Conservation (phyloP, 176 grass and related monocot genomes). For the Puccinellia tenuiflora region DNA sequence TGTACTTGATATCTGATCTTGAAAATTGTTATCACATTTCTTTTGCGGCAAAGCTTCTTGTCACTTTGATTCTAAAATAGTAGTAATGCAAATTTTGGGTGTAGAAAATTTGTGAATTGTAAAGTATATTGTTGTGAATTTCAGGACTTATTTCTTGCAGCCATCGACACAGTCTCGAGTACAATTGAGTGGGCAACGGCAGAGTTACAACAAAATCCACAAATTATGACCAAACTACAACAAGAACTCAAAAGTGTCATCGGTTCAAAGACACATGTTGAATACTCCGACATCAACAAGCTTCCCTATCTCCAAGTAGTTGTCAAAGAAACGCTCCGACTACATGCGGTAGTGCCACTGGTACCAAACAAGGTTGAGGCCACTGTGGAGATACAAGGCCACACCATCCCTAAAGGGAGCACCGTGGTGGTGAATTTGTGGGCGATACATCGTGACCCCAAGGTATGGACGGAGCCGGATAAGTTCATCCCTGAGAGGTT, state of each 20-base stretch:
- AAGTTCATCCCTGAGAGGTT: conserved; percentile 47
- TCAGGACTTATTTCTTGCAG: conserved; percentile 22
- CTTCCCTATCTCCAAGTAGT: conserved; percentile 34
- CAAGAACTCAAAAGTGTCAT: neutral
- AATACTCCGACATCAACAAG: neutral
- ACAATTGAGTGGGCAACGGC: conserved; percentile 33
- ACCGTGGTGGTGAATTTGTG: conserved; percentile 39
- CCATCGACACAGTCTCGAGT: conserved; percentile 13
- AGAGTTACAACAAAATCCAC: conserved; percentile 4
- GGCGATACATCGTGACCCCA: conserved; percentile 22
- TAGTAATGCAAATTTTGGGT: neutral
- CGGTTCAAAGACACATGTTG: neutral
- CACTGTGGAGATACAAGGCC: neutral
- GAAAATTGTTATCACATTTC: neutral
- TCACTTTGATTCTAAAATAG: neutral
- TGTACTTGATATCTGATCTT: neutral
- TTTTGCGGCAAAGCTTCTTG: neutral
- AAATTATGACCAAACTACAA: neutral
- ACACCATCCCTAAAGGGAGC: conserved; percentile 15
- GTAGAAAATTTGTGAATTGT: too few species aligned
- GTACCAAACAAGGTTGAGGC: neutral
- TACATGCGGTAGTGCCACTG: conserved; percentile 2
- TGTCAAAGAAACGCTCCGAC: conserved; percentile 8
- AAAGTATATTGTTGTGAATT: neutral
- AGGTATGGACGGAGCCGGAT: conserved; percentile 2